A percentile compares a stretch with the other conserved stretches of the same genome.
phyloP scores from a whole-genome alignment of 768 basidiomycete species.

The Panus rudis region DNA sequence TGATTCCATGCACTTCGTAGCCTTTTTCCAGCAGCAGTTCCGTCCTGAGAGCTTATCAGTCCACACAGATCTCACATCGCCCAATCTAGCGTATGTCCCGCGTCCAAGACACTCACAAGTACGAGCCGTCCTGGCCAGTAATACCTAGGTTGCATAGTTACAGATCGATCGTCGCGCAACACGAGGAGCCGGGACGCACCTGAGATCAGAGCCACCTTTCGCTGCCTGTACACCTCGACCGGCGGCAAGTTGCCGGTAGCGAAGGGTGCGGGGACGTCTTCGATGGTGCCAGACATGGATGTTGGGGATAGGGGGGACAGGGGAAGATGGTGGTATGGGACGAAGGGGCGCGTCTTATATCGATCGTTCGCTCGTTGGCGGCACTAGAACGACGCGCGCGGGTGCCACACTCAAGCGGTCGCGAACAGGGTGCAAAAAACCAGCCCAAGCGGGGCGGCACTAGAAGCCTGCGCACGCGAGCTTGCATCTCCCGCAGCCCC shows the following conservation, averaged over 20 bases:
- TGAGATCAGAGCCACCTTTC: constrained; percentile 91
- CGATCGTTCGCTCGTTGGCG: too few species aligned
- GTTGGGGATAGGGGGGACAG: constrained; percentile 1
- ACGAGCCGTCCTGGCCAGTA: constrained; percentile 95
- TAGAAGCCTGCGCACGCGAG: too few species aligned
- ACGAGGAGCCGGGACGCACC: constrained; percentile 39
- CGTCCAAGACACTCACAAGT: constrained; percentile 56
- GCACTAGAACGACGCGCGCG: too few species aligned
- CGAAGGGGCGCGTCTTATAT: too few species aligned
- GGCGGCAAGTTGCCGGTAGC: constrained; percentile 54
- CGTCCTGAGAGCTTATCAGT: constrained; percentile 40
- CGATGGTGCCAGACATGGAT: constrained; percentile 32
- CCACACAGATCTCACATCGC: background rate
- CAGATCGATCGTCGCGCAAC: constrained; percentile 3
- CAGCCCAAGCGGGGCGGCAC: too few species aligned
- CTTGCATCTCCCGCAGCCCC: too few species aligned
- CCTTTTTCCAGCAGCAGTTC: constrained; percentile 83
- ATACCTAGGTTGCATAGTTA: constrained; percentile 52
- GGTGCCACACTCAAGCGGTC: too few species aligned
- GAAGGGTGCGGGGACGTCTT: constrained; percentile 23
- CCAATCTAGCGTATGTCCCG: background rate
- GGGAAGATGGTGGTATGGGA: constrained; percentile 3
- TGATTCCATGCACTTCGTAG: constrained; percentile 92
- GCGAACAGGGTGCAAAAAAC: too few species aligned
- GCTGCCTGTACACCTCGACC: constrained; percentile 78